Conservation (phyloP, 2,329 filamentous ascomycete genomes). For the Fusarium xyrophilum region DNA sequence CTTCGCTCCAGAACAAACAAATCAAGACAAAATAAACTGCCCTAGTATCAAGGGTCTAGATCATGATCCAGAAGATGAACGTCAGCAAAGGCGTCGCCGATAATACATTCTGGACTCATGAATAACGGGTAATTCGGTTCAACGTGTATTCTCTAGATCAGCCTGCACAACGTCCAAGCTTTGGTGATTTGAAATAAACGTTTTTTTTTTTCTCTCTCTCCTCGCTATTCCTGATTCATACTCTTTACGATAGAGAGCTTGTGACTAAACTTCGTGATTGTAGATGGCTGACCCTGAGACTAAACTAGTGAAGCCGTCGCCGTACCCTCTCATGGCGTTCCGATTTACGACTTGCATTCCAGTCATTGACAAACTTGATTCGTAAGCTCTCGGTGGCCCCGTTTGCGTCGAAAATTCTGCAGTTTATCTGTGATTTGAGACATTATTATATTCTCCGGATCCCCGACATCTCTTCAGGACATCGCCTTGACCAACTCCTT, state of each 20-base stretch:
- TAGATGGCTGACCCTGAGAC: neutral
- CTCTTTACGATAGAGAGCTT: neutral
- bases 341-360: constrained; percentile 19
- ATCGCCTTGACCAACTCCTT: neutral
- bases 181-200: constrained; percentile 24
- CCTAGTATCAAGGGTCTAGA: constrained; percentile 1
- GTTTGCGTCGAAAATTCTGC: constrained; percentile 13
- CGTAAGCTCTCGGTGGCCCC: neutral
- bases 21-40: neutral
- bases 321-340: constrained; percentile 15
- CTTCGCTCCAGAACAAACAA: neutral
- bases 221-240: neutral
- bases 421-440: constrained; percentile 15
- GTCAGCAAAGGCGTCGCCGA: constrained; percentile 19
- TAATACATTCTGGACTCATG: constrained; percentile 10
- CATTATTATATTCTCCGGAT: neutral
- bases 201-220: neutral
- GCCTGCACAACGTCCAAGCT: constrained; percentile 4
- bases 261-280: neutral
- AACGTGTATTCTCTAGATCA: neutral
- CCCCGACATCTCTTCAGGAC: neutral
- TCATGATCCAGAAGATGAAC: constrained; percentile 3
- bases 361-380: constrained; percentile 3
- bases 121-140: constrained; percentile 8
- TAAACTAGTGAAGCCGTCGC: constrained; percentile 25